Conservation (phyloP, 495 filamentous ascomycete genomes). For the Thozetella sp. region DNA sequence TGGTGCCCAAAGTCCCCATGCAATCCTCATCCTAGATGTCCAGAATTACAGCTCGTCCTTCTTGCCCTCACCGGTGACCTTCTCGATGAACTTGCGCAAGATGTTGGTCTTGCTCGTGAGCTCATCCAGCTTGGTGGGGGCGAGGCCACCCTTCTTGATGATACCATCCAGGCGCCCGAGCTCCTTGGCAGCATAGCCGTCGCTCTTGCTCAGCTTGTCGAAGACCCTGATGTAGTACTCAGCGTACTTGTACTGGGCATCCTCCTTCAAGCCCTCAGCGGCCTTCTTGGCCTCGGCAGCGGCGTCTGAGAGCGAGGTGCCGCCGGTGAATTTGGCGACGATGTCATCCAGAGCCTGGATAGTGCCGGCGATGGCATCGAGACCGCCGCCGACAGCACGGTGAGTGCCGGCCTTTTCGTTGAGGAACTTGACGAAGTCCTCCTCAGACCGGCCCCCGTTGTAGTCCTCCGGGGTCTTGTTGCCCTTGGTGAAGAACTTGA, state of each 20-base stretch:
- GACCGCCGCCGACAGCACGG: constrained; percentile 78
- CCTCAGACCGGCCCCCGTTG: constrained; percentile 76
- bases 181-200: constrained; percentile 85
- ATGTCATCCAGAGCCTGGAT: constrained; percentile 76
- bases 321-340: constrained; percentile 65
- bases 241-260: constrained; percentile 69
- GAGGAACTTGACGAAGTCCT: constrained; percentile 76
- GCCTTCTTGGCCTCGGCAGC: constrained; percentile 69
- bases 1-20: constrained; percentile 1
- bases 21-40: neutral
- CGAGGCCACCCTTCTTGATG: constrained; percentile 81
- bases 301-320: constrained; percentile 56
- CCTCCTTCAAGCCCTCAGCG: constrained; percentile 65
- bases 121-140: constrained; percentile 87
- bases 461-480: constrained; percentile 74
- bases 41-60: constrained; percentile 71
- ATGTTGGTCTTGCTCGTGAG: constrained; percentile 86
- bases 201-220: constrained; percentile 76
- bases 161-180: constrained; percentile 76
- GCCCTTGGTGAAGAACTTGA: constrained; percentile 96
- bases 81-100: constrained; percentile 71
- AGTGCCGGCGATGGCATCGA: constrained; percentile 80
- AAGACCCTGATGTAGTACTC: constrained; percentile 92
- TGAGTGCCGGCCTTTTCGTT: constrained; percentile 90
- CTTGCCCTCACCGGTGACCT: constrained; percentile 24